A percentile compares a stretch with the other conserved stretches of the same genome.
Evolutionary conservation across 2,329 filamentous ascomycete species (phyloP).

Genomic region (Eutypella sp.): DNA sequence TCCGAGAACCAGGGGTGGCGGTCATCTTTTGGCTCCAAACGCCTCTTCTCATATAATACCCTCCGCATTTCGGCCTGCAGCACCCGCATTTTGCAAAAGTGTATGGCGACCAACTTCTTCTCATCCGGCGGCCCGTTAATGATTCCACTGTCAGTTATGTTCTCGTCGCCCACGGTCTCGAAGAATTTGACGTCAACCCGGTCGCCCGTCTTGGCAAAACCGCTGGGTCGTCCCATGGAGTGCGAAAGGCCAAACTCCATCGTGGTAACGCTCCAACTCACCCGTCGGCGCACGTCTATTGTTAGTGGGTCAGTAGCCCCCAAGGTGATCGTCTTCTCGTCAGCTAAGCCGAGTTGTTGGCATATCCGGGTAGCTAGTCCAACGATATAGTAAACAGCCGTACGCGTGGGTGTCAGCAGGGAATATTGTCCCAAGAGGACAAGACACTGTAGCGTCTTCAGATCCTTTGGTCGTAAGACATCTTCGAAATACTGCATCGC

Average conservation of each 20-base stretch:
- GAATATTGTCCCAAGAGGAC: conserved; percentile 87
- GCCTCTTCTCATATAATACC: conserved; percentile 79
- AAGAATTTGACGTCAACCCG: conserved; percentile 84
- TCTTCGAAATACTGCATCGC: conserved; percentile 81
- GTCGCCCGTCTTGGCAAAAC: conserved; percentile 76
- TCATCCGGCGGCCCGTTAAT: conserved; percentile 66
- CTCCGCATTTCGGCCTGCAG: conserved; percentile 84
- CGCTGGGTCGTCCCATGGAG: conserved; percentile 79
- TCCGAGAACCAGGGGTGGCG: conserved; percentile 80
- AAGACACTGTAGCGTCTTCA: conserved; percentile 86
- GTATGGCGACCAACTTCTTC: conserved; percentile 84
- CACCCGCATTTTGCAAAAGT: conserved; percentile 88
- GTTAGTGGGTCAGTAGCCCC: conserved; percentile 64
- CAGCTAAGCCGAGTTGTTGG: conserved; percentile 80
- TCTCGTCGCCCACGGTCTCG: conserved; percentile 72
- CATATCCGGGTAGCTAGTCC: conserved; percentile 83
- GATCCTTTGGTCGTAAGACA: conserved; percentile 80
- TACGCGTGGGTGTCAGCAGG: conserved; percentile 83
- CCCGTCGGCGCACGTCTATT: conserved; percentile 80
- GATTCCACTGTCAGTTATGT: conserved; percentile 75
- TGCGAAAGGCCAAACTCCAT: conserved; percentile 89
- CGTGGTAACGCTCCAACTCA: conserved; percentile 82
- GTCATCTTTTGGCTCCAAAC: conserved; percentile 69
- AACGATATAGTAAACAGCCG: conserved; percentile 88
- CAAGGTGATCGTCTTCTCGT: conserved; percentile 80